Evolutionary conservation across 108 stramenopile species (phyloP).

Genomic region (Stephanodiscus minutulus): DNA sequence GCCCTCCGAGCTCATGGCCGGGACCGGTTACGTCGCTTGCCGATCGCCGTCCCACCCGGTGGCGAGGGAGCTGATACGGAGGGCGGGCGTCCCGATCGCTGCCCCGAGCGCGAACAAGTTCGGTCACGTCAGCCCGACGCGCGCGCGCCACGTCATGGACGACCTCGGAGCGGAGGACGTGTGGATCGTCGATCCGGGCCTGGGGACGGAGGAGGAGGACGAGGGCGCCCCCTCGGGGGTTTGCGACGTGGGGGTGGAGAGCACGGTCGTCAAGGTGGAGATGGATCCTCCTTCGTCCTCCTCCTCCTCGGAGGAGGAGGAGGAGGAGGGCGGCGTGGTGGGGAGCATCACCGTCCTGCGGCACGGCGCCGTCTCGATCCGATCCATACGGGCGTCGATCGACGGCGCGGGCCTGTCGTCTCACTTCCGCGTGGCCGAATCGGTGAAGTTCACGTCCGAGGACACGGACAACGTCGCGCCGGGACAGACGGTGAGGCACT

Average conservation of each 20-base stretch:
- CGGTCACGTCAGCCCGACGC: slow-evolving; percentile 96
- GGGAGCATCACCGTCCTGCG: slow-evolving; percentile 64
- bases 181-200: slow-evolving; percentile 72
- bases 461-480: slow-evolving; percentile 78
- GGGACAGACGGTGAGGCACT: slow-evolving; percentile 94
- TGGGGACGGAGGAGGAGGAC: slow-evolving; percentile 10
- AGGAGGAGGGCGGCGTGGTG: slow-evolving; percentile 20
- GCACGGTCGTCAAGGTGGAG: slow-evolving; percentile 85
- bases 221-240: slow-evolving; percentile 2
- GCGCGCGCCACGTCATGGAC: slow-evolving; percentile 92
- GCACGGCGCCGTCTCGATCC: slow-evolving; percentile 77
- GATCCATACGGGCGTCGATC: slow-evolving; percentile 54
- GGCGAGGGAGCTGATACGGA: slow-evolving; percentile 78
- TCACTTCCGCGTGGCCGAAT: slow-evolving; percentile 32
- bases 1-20: slow-evolving; percentile 86
- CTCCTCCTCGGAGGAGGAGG: background rate
- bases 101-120: slow-evolving; percentile 99
- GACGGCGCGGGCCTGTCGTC: slow-evolving; percentile 40
- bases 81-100: slow-evolving; percentile 91
- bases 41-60: slow-evolving; percentile 92
- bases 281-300: slow-evolving; percentile 17
- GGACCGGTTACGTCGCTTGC: slow-evolving; percentile 95
- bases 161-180: slow-evolving; percentile 89
- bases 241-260: slow-evolving; percentile 67
- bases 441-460: slow-evolving; percentile 62